Evolutionary conservation across 106 monocot genomes (phyloP).

Genomic region (Narthecium ossifragum): DNA sequence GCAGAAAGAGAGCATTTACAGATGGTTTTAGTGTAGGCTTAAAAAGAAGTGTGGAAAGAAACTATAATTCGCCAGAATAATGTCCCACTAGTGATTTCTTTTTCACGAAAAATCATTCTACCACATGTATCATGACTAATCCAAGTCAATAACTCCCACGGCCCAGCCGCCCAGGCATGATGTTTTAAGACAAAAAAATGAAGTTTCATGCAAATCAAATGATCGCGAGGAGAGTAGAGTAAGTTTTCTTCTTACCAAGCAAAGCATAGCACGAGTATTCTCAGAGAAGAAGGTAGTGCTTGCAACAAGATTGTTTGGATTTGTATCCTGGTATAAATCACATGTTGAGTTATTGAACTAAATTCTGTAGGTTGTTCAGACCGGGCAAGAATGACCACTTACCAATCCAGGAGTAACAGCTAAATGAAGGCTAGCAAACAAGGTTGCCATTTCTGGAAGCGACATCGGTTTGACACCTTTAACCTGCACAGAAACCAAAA

Average conservation of each 20-base stretch:
- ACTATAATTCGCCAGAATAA: too few species aligned
- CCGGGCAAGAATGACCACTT: conserved; percentile 14
- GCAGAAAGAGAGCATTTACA: too few species aligned
- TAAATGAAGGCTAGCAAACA: conserved; percentile 66
- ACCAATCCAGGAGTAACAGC: conserved; percentile 85
- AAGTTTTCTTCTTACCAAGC: conserved; percentile 57
- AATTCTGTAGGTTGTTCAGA: conserved; percentile 4
- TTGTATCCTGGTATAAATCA: conserved; percentile 58
- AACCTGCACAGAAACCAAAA: conserved; percentile 41
- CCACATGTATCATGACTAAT: too few species aligned
- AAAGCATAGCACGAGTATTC: conserved; percentile 63
- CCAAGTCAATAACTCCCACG: too few species aligned
- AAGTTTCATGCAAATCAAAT: too few species aligned
- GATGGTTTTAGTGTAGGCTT: too few species aligned
- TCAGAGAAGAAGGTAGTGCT: conserved; percentile 85
- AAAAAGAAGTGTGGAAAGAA: too few species aligned
- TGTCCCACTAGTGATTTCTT: too few species aligned
- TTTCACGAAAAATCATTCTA: too few species aligned
- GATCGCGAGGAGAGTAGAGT: too few species aligned
- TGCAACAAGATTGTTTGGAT: conserved; percentile 93
- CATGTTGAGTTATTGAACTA: background rate
- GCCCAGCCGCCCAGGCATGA: too few species aligned
- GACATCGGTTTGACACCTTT: conserved; percentile 84
- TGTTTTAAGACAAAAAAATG: too few species aligned
- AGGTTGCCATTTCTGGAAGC: conserved; percentile 81